Conservation (phyloP, 176 grass and related monocot genomes). For the Triticum turgidum region DNA sequence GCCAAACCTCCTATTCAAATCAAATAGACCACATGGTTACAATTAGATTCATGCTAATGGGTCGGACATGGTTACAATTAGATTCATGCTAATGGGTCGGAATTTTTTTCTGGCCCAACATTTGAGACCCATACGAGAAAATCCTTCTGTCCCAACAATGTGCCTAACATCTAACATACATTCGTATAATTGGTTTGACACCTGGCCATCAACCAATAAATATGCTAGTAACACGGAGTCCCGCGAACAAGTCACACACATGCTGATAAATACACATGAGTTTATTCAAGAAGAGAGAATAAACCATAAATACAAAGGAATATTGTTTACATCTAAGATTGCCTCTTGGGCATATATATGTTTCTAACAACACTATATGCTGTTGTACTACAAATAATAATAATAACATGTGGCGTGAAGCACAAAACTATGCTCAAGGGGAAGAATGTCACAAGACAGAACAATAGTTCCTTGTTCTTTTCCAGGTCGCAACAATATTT, state of each 20-base stretch:
- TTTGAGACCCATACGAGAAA: background rate
- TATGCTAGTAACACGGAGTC: background rate
- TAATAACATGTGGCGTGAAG: background rate
- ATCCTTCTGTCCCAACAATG: background rate
- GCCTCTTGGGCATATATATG: background rate
- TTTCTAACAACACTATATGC: background rate
- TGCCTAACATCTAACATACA: background rate
- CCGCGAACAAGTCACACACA: background rate
- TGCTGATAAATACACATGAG: background rate
- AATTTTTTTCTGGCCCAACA: background rate
- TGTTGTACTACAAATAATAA: background rate
- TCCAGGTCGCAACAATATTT: background rate
- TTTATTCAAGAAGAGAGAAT: background rate
- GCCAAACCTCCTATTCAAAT: too few relatives aligned
- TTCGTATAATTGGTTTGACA: background rate
- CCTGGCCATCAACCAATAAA: background rate
- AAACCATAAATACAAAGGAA: background rate
- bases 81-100: background rate
- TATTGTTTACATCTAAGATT: background rate
- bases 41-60: background rate
- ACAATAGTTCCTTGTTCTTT: background rate
- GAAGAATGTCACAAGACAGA: background rate
- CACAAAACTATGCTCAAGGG: background rate
- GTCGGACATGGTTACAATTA: too few relatives aligned
- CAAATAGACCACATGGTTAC: too few relatives aligned